Conservation (phyloP, 768 basidiomycete genomes). For the Collybiopsis luxurians region DNA sequence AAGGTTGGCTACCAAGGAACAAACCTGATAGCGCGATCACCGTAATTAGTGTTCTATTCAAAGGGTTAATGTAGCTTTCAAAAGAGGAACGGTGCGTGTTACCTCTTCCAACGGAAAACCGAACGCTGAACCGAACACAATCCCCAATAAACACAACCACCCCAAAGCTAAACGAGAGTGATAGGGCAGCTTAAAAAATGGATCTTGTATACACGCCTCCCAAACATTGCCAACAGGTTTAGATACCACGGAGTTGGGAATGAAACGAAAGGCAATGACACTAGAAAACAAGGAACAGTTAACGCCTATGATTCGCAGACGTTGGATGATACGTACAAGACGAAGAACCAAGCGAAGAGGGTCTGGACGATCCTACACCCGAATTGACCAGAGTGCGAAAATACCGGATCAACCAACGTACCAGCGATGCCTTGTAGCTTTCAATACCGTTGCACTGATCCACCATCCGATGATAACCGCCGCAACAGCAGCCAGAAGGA, state of each 20-base stretch:
- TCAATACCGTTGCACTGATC: slow-evolving; percentile 71
- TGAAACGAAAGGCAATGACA: slow-evolving; percentile 82
- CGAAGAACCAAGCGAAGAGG: slow-evolving; percentile 80
- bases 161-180: slow-evolving; percentile 59
- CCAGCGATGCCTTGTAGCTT: slow-evolving; percentile 76
- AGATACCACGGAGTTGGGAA: slow-evolving; percentile 68
- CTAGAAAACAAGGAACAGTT: slow-evolving; percentile 26
- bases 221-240: slow-evolving; percentile 73
- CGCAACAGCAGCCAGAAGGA: slow-evolving; percentile 50
- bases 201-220: slow-evolving; percentile 60
- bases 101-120: slow-evolving; percentile 67
- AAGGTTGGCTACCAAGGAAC: too few relatives aligned
- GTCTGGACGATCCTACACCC: slow-evolving; percentile 71
- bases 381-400: slow-evolving; percentile 9
- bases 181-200: slow-evolving; percentile 60
- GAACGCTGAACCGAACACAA: slow-evolving; percentile 86
- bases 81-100: not conserved
- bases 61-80: too few relatives aligned
- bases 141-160: slow-evolving; percentile 72
- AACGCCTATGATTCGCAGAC: slow-evolving; percentile 4
- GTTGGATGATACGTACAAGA: slow-evolving; percentile 46
- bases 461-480: slow-evolving; percentile 79
- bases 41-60: slow-evolving; percentile 57
- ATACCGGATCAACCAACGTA: slow-evolving; percentile 30
- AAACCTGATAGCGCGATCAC: slow-evolving; percentile 72